Evolutionary conservation across 805 yeast species (phyloP).

Genomic region (Teunomyces kruisii): DNA sequence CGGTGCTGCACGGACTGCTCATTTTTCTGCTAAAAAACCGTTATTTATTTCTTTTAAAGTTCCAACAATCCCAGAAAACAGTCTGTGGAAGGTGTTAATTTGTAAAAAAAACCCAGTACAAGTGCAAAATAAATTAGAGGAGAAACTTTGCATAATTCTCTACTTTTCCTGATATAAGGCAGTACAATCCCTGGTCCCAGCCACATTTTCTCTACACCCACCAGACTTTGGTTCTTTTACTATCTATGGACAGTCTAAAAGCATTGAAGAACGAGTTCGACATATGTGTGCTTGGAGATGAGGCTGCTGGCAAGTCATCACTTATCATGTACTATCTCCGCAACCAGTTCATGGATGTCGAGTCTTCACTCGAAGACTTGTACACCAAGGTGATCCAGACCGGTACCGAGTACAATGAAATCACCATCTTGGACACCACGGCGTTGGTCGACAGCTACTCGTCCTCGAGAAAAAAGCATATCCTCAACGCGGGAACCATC

Average conservation of each 20-base stretch:
- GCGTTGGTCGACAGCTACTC: constrained; percentile 26
- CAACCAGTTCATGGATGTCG: constrained; percentile 18
- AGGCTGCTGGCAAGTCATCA: constrained; percentile 25
- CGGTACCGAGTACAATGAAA: constrained; percentile 20
- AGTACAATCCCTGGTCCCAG: no score
- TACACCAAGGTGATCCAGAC: constrained; percentile 19
- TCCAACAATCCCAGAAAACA: no score
- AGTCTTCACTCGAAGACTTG: constrained; percentile 24
- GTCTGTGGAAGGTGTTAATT: no score
- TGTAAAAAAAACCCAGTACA: no score
- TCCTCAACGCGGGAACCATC: constrained; percentile 29
- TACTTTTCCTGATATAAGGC: neutral
- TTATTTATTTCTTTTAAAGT: neutral
- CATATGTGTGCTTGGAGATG: constrained; percentile 29
- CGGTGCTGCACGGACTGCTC: neutral
- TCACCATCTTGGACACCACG: constrained; percentile 33
- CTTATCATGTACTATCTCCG: constrained; percentile 25
- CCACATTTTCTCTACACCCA: no score
- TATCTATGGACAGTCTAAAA: constrained; percentile 12
- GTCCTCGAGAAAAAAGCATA: constrained; percentile 24
- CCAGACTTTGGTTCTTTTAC: neutral
- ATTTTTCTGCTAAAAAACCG: constrained; percentile 1
- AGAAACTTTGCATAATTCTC: neutral
- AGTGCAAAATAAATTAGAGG: no score
- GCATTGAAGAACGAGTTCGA: constrained; percentile 20